Evolutionary conservation across 441 rosid species (phyloP).

Genomic region (Populus hybrid): DNA sequence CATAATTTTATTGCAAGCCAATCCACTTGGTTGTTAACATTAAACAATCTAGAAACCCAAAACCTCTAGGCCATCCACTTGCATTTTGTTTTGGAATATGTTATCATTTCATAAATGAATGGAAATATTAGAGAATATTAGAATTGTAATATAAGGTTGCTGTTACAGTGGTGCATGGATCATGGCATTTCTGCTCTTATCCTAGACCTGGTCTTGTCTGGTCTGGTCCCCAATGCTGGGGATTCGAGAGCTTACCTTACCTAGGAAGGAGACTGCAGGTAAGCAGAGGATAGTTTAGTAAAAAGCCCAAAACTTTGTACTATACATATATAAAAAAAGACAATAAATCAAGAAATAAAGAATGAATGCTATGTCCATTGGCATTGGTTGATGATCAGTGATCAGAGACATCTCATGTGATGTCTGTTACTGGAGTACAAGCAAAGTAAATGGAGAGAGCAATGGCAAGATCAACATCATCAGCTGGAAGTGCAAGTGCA

Average conservation of each 20-base stretch:
- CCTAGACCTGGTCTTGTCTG: background rate
- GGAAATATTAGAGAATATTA: too few relatives aligned
- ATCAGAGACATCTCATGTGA: background rate
- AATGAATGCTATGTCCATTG: background rate
- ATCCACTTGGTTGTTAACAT: too few relatives aligned
- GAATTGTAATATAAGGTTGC: too few relatives aligned
- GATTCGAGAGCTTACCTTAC: background rate
- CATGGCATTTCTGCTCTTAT: background rate
- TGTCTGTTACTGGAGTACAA: background rate
- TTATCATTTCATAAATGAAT: too few relatives aligned
- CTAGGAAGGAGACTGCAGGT: background rate
- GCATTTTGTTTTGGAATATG: too few relatives aligned
- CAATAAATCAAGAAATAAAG: background rate
- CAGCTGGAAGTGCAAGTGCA: conserved; percentile 7
- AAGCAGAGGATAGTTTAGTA: background rate
- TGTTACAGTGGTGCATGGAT: too few relatives aligned
- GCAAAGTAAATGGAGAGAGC: background rate
- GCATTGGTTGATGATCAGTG: background rate
- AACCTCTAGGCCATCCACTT: too few relatives aligned
- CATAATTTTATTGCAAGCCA: too few relatives aligned
- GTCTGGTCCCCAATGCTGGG: background rate
- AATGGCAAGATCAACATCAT: background rate
- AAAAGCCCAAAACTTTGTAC: background rate
- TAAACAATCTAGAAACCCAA: too few relatives aligned
- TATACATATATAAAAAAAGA: too few relatives aligned